phyloP scores from a whole-genome alignment of 768 basidiomycete species.

The Mycena belliarum region DNA sequence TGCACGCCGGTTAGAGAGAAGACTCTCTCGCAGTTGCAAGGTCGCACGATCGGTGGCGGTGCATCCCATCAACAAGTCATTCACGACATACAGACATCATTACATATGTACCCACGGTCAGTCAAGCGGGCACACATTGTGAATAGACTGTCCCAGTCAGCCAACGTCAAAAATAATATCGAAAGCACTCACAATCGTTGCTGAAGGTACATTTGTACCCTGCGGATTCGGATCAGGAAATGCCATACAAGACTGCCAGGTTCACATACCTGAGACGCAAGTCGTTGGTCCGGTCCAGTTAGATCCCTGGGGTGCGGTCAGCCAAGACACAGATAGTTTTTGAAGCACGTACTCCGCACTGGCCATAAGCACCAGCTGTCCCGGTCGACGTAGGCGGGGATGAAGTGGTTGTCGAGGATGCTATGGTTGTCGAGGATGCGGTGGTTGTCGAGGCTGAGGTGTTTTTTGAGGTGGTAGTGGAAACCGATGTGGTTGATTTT shows the following conservation, averaged over 20 bases:
- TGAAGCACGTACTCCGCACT: conserved; percentile 16
- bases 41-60: no score
- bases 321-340: no score
- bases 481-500: neutral
- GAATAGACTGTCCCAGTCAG: conserved; percentile 12
- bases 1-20: no score
- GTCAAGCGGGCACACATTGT: conserved; percentile 16
- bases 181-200: conserved; percentile 6
- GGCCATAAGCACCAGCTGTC: conserved; percentile 5
- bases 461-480: neutral
- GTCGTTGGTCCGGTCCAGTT: conserved; percentile 15
- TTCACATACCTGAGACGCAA: conserved; percentile 7
- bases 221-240: neutral
- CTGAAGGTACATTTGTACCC: conserved; percentile 1
- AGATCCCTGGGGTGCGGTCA: neutral
- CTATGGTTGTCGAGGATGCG: neutral
- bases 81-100: no score
- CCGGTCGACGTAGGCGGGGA: conserved; percentile 9
- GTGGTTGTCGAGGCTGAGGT: no score
- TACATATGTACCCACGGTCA: no score
- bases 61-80: no score
- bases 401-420: neutral
- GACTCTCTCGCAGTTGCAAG: no score
- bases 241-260: neutral
- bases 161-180: neutral